Conservation (phyloP, 2,329 filamentous ascomycete species). For the Volutella citrinella region DNA sequence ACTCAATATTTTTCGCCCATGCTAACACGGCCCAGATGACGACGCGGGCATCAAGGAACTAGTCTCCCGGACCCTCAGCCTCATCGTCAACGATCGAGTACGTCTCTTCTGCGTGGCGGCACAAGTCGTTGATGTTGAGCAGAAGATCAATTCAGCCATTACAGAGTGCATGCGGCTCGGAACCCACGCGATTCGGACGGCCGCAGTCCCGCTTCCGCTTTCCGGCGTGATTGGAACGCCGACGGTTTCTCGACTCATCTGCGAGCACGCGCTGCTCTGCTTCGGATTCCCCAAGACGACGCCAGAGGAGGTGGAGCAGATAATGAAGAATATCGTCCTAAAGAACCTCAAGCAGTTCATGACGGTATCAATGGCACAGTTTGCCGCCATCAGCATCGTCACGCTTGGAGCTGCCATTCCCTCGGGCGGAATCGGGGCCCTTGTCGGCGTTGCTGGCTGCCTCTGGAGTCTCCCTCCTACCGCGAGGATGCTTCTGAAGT, state of each 20-base stretch:
- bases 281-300: conserved; percentile 25
- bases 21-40: conserved; percentile 12
- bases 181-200: conserved; percentile 24
- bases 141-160: conserved; percentile 28
- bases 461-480: conserved; percentile 17
- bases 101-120: conserved; percentile 28
- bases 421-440: conserved; percentile 17
- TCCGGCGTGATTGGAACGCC: conserved; percentile 23
- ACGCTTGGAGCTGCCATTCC: conserved; percentile 17
- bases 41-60: conserved; percentile 21
- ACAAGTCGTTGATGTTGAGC: conserved; percentile 28
- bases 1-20: fast-evolving
- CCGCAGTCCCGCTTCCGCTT: conserved; percentile 21
- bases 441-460: conserved; percentile 17
- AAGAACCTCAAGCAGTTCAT: conserved; percentile 19
- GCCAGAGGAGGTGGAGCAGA: conserved; percentile 18
- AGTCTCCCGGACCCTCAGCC: conserved; percentile 22
- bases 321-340: conserved; percentile 23
- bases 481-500: conserved; percentile 23
- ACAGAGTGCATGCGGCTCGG: conserved; percentile 27
- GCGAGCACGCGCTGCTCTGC: conserved; percentile 24
- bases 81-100: conserved; percentile 27
- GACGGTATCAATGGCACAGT: conserved; percentile 20
- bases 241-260: conserved; percentile 24
- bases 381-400: conserved; percentile 10